Conservation (phyloP, 371 early-diverging fungal species). For the Coemansia sp. region DNA sequence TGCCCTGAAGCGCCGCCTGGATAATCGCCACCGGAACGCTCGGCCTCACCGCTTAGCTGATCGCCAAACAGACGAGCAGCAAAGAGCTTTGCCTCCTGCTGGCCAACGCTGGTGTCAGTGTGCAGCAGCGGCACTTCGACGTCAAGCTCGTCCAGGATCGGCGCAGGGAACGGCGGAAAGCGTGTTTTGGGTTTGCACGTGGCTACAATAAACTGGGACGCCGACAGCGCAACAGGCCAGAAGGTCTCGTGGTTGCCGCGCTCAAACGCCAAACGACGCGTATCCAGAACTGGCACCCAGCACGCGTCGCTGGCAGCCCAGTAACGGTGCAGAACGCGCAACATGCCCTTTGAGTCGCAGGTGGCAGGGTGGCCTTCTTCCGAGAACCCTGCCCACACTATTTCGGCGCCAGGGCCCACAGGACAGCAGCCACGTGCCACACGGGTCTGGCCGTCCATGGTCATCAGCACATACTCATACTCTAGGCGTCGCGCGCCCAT, state of each 20-base stretch:
- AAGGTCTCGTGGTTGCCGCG: constrained; percentile 32
- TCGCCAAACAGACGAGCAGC: constrained; percentile 24
- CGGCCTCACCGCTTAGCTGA: constrained; percentile 39
- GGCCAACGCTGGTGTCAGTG: constrained; percentile 56
- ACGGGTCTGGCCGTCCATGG: constrained; percentile 60
- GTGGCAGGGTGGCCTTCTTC: constrained; percentile 59
- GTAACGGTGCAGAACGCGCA: constrained; percentile 31
- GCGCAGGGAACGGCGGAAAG: constrained; percentile 76
- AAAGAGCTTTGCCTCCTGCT: constrained; percentile 64
- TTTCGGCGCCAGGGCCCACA: constrained; percentile 59
- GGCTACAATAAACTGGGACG: constrained; percentile 40
- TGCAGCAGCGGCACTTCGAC: constrained; percentile 70
- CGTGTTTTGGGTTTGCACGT: constrained; percentile 19
- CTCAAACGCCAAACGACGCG: constrained; percentile 28
- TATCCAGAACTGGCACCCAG: constrained; percentile 40
- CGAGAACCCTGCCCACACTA: constrained; percentile 87
- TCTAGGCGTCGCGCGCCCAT: constrained; percentile 53
- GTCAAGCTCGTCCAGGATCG: constrained; percentile 70
- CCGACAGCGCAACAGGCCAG: constrained; percentile 48
- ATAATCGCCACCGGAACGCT: constrained; percentile 54
- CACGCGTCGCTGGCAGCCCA: constrained; percentile 20
- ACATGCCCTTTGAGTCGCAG: constrained; percentile 53
- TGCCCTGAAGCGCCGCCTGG: constrained; percentile 55
- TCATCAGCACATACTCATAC: constrained; percentile 64
- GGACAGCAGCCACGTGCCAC: constrained; percentile 68